Conservation (phyloP, 139 green algal species). For the Pycnococcus provasolii region DNA sequence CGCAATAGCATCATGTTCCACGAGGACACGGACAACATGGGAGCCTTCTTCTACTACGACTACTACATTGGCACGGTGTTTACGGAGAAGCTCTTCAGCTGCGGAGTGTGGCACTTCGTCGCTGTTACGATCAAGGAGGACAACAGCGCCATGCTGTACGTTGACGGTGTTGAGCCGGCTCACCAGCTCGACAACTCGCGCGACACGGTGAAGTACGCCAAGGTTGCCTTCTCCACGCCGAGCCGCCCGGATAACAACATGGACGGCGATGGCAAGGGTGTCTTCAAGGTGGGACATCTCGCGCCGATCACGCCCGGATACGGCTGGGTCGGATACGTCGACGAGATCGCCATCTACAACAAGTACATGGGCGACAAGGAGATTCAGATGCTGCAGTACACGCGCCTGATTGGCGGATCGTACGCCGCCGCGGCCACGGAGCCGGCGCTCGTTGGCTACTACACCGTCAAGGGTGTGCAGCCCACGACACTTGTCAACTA, state of each 20-base stretch:
- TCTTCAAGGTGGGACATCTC: conserved; percentile 14
- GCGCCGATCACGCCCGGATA: neutral
- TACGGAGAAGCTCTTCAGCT: conserved; percentile 15
- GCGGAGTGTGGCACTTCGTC: conserved; percentile 26
- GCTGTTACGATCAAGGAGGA: conserved; percentile 9
- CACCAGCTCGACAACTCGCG: conserved; percentile 7
- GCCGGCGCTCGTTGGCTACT: conserved; percentile 13
- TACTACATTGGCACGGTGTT: conserved; percentile 20
- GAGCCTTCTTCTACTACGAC: conserved; percentile 31
- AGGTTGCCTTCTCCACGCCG: conserved; percentile 12
- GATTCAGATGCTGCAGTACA: conserved; percentile 9
- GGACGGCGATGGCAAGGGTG: conserved; percentile 15
- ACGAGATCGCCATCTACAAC: conserved; percentile 29
- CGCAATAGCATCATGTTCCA: conserved; percentile 26
- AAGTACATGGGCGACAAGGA: conserved; percentile 3
- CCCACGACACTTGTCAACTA: neutral
- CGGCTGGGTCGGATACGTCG: conserved; percentile 10
- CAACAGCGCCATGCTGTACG: conserved; percentile 21
- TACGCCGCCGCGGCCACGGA: neutral
- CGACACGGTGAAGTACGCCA: conserved; percentile 19
- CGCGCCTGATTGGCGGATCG: neutral
- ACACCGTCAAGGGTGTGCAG: neutral
- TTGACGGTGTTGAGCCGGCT: conserved; percentile 13
- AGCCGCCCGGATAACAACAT: conserved; percentile 24
- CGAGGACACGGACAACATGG: neutral